Percentiles rank a stretch among this genome's conserved stretches.
Evolutionary conservation across 306 rosid species (phyloP).

Genomic region (Fragaria nilgerrensis): DNA sequence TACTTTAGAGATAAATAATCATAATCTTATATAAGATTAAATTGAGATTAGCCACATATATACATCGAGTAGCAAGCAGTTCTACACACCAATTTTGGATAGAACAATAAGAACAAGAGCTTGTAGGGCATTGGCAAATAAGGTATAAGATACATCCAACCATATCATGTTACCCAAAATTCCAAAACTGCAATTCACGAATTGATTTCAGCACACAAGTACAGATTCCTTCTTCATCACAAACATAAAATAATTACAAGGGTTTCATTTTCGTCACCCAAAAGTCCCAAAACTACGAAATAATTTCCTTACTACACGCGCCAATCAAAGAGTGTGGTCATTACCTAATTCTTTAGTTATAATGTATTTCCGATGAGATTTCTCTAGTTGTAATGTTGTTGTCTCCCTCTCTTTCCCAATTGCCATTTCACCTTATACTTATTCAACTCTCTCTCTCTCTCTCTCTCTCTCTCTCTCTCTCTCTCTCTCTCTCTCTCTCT

Average conservation of each 20-base stretch:
- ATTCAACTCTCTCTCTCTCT: not conserved
- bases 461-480: no score
- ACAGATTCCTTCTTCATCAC: not conserved
- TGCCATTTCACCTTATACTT: constrained; percentile 4
- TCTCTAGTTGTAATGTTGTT: constrained; percentile 14
- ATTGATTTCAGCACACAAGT: not conserved
- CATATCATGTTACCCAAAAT: not conserved
- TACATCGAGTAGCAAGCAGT: no score
- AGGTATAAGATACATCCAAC: not conserved
- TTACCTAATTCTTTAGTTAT: constrained; percentile 11
- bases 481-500: not conserved
- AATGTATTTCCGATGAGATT: constrained; percentile 5
- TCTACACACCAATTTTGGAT: no score
- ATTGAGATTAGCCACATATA: no score
- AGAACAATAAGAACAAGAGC: not conserved
- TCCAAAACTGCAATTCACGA: not conserved
- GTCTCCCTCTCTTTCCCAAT: constrained; percentile 22
- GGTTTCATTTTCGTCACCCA: no score
- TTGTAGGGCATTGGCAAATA: not conserved
- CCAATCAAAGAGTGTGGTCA: not conserved
- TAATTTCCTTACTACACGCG: constrained; percentile 26
- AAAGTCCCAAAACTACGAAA: not conserved
- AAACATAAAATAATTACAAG: not conserved
- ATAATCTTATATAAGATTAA: no score
- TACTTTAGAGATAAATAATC: no score